A percentile compares a stretch with the other conserved stretches of the same genome.
phyloP scores from a whole-genome alignment of 192 early-diverging fungal genomes.

The Phlyctochytrium arcticum region DNA sequence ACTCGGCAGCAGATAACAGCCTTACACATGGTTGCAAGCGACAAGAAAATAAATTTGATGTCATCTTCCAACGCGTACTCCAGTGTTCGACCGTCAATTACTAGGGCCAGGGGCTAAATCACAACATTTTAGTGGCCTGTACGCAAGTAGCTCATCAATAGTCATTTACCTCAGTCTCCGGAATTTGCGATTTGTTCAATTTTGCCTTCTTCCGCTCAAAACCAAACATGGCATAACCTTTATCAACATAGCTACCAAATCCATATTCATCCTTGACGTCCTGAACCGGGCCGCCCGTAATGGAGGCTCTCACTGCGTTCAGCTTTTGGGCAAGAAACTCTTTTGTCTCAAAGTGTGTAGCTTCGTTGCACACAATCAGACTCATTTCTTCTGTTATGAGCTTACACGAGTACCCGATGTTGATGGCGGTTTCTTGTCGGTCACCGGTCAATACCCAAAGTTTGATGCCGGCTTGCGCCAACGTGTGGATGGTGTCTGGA shows the following conservation, averaged over 20 bases:
- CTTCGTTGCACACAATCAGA: slow-evolving; percentile 88
- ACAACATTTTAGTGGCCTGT: neutral
- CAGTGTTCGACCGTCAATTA: slow-evolving; percentile 93
- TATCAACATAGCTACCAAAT: slow-evolving; percentile 16
- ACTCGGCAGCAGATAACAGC: slow-evolving; percentile 98
- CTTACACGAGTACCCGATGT: slow-evolving; percentile 97
- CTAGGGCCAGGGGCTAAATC: slow-evolving; percentile 72
- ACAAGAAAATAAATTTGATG: slow-evolving; percentile 68
- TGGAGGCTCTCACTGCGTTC: slow-evolving; percentile 59
- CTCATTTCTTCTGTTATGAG: slow-evolving; percentile 95
- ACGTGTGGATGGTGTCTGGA: slow-evolving; percentile 94
- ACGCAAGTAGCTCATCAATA: neutral
- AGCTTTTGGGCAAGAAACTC: slow-evolving; percentile 88
- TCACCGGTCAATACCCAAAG: slow-evolving; percentile 99
- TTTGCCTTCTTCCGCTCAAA: slow-evolving; percentile 32
- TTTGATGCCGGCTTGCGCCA: slow-evolving; percentile 92
- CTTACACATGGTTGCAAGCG: slow-evolving; percentile 87
- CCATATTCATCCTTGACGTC: neutral
- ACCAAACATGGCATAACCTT: slow-evolving; percentile 21
- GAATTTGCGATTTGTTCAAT: slow-evolving; percentile 33
- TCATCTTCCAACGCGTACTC: slow-evolving; percentile 89
- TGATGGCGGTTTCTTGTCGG: slow-evolving; percentile 97
- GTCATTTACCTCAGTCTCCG: slow-evolving; percentile 21
- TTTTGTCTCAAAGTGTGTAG: slow-evolving; percentile 87
- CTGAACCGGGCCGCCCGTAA: neutral